Base-by-base conservation (phyloP, 148 eudicot species). In the Nepenthes gracilis region DNA sequence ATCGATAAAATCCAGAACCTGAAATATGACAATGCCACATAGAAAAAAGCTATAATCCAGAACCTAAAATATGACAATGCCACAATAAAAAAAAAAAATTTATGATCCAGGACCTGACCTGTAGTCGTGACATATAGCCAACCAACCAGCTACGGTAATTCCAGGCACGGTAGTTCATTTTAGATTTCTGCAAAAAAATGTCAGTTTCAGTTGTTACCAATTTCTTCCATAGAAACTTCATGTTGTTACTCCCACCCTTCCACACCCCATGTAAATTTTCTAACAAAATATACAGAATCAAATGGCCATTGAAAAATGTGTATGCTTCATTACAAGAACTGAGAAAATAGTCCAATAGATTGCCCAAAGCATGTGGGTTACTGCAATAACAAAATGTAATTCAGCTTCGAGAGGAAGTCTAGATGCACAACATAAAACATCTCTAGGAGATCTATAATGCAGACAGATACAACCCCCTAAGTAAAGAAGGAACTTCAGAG, bases 151-250 rank as follows among this genome's bases (percentile, higher is more conserved):
- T 83, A 12, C 92, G 83, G 57, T 91, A 92, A 64, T 83, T 81
- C 97, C 97, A 91, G 49, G 95, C 92, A 56, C 95, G 95, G 58
- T 91, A 91, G 64, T 91, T 91, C 96, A 91, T 91, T 70, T 91
- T 91, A 47, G 85, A 85, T 50, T 78, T 85, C 97, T 91, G 80
- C 71, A 77, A 37, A 40, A 54, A 71, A 48, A 58, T 33, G 62
- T 53, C 13, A 33, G 33, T 47, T 60, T 58, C 55, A 40, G 36
- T 2, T 38, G 49, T 10, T 10, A 9, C 35, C 33, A 34, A 64
- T 1, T 15, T 54, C 35, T 5, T 32, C 36, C 50, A 54, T n/a
- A 14, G 7, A 36, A 1, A 2, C 33, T 13, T 12, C 1, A 35
- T 59, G 35, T 23, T 55, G n/a, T 13, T 2, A 6, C 14, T 45